Evolutionary conservation across 2,329 filamentous ascomycete species (phyloP), one percentile per base, ranked within the genome.

Genomic region (Nigrospora sphaerica): DNA sequence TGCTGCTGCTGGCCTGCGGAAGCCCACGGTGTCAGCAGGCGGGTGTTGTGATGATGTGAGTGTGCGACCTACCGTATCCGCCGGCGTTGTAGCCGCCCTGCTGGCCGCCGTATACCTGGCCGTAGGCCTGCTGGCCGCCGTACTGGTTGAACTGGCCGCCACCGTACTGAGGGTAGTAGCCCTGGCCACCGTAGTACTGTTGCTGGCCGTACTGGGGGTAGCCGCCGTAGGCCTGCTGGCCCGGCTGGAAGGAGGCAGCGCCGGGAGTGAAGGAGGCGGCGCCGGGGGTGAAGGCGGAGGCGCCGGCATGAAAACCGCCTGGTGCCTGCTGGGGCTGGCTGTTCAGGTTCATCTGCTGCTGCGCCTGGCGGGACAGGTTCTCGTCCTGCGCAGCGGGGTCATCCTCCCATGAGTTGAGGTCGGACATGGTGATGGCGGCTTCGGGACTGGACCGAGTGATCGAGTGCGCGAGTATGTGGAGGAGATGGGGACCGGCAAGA

Each of bases 371-470:
- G 52, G 87, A 80, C 67, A 95, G 81, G 65, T 80, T 80, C 58
- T 88, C 85, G 59, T 91, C 85, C 74, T 88, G 85, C 52, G 81
- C 83, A 46, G 84, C 75, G 60, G 84, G 83, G 61, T 91, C 88
- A 62, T 95, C 89, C 72, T 97, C 91, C 88, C 93, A 97, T 52
- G 90, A 95, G 68, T 95, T 90, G 61, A 89, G 86, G 67, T 91
- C 83, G 59, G 91, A 86, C 90, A 95, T 95, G 62, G 46, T 76
- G 62, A 36, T 47, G 46, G 45, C 52, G 17, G 23, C 23, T 28
- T 28, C 23, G 23, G 10, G 4, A 28, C 23, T 9, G 23, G 23
- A 28, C 23, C 23, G 23, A 28, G 7, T 28, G 23, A 28, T 28
- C 23, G 23, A 28, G 7, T 28, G 23, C 23, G 23, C 23, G 23